Base-by-base conservation (phyloP, 2,329 filamentous ascomycete species). In the Colletotrichum musicola region DNA sequence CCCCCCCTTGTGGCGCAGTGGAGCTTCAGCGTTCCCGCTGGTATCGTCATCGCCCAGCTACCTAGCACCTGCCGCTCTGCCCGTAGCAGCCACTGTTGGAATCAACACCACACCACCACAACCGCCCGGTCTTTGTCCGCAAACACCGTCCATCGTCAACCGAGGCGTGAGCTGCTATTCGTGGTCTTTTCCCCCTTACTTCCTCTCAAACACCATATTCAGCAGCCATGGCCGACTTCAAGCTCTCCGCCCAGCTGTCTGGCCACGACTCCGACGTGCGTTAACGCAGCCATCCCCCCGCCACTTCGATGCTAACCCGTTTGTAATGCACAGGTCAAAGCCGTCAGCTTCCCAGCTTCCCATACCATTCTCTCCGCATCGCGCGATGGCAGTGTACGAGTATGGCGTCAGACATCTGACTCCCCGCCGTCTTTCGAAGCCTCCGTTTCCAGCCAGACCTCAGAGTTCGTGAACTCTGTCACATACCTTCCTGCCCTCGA, bases 191-290 rank as follows among this genome's bases (percentile, higher is more conserved):
- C 9, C 22, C 27, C 12, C 63, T 6, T 30, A 4, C n/a, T 30
- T 16, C 51, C 6, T 38, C 3, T 25, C 44, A 16, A 16, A 35
- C 20, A 25, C 10, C 12, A 16, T 4, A 9, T 5, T 16, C 30
- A 18, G 27, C 57, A 65, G 73, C 72, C 74, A 95, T 95, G 92
- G 84, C 87, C 80, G 91, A 94, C 78, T 98, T 94, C 87, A 97
- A 95, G 87, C 90, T 99, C 77, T 97, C 96, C 71, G 94, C 95
- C 74, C 92, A 93, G 77, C 88, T 99, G 73, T 84, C 90, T 74
- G 95, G 94, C 76, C 96, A 99, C 80, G 92, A 96, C 80, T 92
- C 96, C 79, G 96, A 99, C 89, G 96, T 98, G 86, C 81, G 90
- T 74, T 47, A 50, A 40, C 9, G 56, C 59, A 18, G 51, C 55